Evolutionary conservation across 208 protist genomes (phyloP).

Genomic region (Acanthamoeba quina): DNA sequence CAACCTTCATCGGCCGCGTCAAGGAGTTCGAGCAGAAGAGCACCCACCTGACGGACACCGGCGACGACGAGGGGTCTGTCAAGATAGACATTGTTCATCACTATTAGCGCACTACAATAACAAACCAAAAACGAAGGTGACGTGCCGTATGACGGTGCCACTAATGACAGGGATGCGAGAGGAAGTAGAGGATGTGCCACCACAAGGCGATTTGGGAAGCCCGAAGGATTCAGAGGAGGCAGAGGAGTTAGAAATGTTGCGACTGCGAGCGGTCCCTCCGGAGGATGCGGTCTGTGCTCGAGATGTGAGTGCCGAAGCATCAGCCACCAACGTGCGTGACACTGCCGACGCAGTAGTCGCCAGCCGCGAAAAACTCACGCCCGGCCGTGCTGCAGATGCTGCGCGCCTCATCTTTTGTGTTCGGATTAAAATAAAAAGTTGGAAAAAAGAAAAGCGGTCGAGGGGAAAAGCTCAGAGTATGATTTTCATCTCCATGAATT

Average conservation of each 20-base stretch:
- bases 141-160: not conserved
- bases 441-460: not conserved
- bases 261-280: no score
- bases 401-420: not conserved
- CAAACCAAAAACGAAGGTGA: not conserved
- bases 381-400: not conserved
- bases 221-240: not conserved
- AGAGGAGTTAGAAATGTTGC: no score
- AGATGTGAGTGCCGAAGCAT: not conserved
- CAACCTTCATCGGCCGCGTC: not conserved
- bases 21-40: constrained; percentile 4
- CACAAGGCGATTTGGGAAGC: not conserved
- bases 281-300: not conserved
- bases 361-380: not conserved
- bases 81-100: not conserved
- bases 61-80: constrained; percentile 2
- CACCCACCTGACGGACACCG: not conserved
- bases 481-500: no score
- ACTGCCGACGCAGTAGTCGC: not conserved
- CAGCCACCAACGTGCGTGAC: not conserved
- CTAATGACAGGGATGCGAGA: not conserved
- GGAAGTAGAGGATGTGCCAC: not conserved
- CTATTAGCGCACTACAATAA: not conserved
- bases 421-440: no score
- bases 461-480: not conserved